Evolutionary conservation across 2,329 filamentous ascomycete species (phyloP), one percentile per base, ranked within the genome.

Genomic region (Metarhizium album): DNA sequence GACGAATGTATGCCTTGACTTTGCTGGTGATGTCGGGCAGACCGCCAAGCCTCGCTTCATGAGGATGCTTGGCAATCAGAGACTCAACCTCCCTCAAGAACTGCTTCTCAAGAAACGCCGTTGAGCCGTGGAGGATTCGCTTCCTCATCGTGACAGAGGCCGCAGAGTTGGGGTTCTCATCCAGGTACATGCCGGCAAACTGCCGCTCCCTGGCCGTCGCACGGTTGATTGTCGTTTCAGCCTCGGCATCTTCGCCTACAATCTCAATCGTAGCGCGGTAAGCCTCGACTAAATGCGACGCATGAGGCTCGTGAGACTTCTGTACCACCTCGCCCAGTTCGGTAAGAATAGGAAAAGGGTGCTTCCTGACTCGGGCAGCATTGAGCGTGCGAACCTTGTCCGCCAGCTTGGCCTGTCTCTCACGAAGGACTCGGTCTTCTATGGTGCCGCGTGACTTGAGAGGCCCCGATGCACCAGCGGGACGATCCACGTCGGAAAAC

Each of bases 21-120:
- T 95, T 95, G 73, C 87, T 95, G 57, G 90, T 78, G 22, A 89
- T 80, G 50, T 90, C 89, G 1, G 93, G 93, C 40, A 90, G 80
- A 56, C 93, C 93, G 53, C 93, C 93, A 42, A 95, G 78, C 62
- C 87, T 87, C 29, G 93, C 91, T 63, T 96, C 90, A 50, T 85
- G 82, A 2, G 90, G 90, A 63, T 93, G 88, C 66, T 86, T 94
- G 38, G 80, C 76, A 53, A 98, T 85, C 40, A 86, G 74, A 9
- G 74, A 76, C 63, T 95, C 87, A 37, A 97, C 76, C 57, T 91
- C 83, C 46, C 76, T 74, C 63, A 86, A 83, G 66, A 95, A 96
- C 56, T 85, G 79, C 60, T 81, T 83, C 68, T 97, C 91, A 24
- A 97, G 71, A 66, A 86, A 94, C 14, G 68, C 71, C 54, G 87